phyloP scores from a whole-genome alignment of 306 rosid species.

The Betula pendula region DNA sequence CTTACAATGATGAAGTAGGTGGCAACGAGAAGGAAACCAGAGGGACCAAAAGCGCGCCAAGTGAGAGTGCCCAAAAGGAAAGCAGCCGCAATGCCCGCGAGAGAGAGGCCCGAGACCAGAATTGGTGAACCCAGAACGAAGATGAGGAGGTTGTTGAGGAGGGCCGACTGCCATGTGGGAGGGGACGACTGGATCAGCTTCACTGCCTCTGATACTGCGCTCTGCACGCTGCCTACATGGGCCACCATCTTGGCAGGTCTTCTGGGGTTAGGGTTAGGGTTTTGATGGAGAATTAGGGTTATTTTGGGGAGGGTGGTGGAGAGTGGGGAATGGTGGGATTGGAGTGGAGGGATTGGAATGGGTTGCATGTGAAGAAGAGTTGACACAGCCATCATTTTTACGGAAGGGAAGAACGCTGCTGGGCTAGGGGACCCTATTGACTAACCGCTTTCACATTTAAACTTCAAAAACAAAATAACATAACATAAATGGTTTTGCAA shows the following conservation, averaged over 20 bases:
- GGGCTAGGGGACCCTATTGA: too few species aligned
- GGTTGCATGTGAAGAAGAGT: constrained; percentile 28
- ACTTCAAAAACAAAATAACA: too few species aligned
- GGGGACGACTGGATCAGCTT: constrained; percentile 71
- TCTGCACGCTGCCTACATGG: constrained; percentile 42
- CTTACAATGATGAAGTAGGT: constrained; percentile 71
- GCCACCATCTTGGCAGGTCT: constrained; percentile 30
- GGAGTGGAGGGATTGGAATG: constrained; percentile 27
- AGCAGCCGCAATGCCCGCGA: constrained; percentile 81
- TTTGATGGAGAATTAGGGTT: constrained; percentile 21
- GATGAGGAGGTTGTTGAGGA: constrained; percentile 64
- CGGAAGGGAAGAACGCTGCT: too few species aligned
- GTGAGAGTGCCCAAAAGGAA: constrained; percentile 92
- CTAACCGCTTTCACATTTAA: too few species aligned
- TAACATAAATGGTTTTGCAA: too few species aligned
- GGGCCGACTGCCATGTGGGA: constrained; percentile 77
- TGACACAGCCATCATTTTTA: background rate
- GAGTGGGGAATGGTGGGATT: constrained; percentile 21
- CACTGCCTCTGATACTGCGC: constrained; percentile 50
- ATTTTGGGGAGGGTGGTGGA: constrained; percentile 19
- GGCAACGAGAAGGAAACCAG: constrained; percentile 92
- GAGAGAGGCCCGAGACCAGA: constrained; percentile 72
- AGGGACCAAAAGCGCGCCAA: constrained; percentile 93
- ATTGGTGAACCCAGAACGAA: constrained; percentile 74
- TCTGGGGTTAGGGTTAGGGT: constrained; percentile 11